Conservation (phyloP, 306 rosid species). For the Ochetophila trinervis region DNA sequence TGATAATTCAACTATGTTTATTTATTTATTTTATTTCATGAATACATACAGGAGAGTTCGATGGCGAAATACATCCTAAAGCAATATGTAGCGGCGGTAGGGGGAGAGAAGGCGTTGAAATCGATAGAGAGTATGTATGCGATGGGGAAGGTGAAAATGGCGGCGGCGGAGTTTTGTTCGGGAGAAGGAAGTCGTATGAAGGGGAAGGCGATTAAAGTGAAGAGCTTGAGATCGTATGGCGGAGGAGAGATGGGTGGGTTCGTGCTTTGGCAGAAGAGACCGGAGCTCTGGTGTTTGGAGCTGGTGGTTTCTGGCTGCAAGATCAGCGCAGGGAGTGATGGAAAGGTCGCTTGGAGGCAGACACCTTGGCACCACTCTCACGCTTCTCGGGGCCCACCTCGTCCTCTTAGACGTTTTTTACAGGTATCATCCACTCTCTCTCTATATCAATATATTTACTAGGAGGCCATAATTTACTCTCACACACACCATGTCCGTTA, state of each 20-base stretch:
- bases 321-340: constrained; percentile 92
- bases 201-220: constrained; percentile 45
- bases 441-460: not conserved
- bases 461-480: too few relatives aligned
- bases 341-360: constrained; percentile 91
- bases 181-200: constrained; percentile 55
- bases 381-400: constrained; percentile 93
- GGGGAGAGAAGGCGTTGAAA: constrained; percentile 71
- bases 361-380: constrained; percentile 99
- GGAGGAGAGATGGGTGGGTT: constrained; percentile 83
- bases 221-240: constrained; percentile 36
- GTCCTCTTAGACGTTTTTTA: constrained; percentile 79
- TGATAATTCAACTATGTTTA: too few relatives aligned
- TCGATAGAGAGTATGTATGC: constrained; percentile 85
- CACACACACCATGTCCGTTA: too few relatives aligned
- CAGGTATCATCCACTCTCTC: constrained; percentile 40
- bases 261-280: constrained; percentile 86
- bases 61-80: constrained; percentile 90
- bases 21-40: not conserved
- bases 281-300: constrained; percentile 90
- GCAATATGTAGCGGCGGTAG: constrained; percentile 86
- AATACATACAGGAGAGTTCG: constrained; percentile 51
- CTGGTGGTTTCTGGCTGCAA: constrained; percentile 73
- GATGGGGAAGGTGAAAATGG: constrained; percentile 91
- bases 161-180: constrained; percentile 52